These are phyloP conservation scores for Alternaria brassicae DNA, from an alignment of 2,329 filamentous ascomycete genomes.

Conservation along the genomic window DNA sequence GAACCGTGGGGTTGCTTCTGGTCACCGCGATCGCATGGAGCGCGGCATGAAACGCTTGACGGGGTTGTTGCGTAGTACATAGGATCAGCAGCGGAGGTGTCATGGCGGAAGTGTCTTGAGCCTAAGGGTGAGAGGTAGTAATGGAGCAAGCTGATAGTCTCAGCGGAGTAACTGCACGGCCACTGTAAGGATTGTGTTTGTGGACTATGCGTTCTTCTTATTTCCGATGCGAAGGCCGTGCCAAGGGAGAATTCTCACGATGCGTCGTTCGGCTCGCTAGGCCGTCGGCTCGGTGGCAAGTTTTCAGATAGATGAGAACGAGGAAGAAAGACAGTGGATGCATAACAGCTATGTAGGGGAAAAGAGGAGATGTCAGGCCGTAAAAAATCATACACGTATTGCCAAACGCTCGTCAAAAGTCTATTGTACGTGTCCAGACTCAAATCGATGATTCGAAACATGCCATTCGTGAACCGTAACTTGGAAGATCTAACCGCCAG, in stretches of 20 bases:
- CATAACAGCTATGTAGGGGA: not conserved
- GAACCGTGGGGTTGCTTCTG: not conserved
- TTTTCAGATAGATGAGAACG: not conserved
- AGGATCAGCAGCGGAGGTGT: not conserved
- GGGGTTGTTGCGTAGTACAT: not conserved
- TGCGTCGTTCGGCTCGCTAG: too few relatives aligned
- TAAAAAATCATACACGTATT: not conserved
- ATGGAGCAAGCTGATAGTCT: not conserved
- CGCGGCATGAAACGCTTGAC: not conserved
- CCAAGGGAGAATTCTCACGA: too few relatives aligned
- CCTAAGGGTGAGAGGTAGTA: not conserved
- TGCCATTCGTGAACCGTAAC: not conserved
- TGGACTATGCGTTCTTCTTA: too few relatives aligned
- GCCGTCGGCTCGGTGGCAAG: too few relatives aligned
- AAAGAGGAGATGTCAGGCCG: not conserved
- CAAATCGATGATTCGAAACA: not conserved
- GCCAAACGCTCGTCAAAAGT: not conserved
- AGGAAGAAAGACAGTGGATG: not conserved
- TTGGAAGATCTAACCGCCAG: not conserved
- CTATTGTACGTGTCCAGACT: constrained; percentile 1
- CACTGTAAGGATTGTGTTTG: too few relatives aligned
- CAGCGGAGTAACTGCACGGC: too few relatives aligned
- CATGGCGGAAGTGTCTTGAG: not conserved
- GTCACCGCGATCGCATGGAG: not conserved
- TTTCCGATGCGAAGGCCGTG: too few relatives aligned